Evolutionary conservation across 345 rosid genomes (phyloP).

Genomic region (Turnera subulata): DNA sequence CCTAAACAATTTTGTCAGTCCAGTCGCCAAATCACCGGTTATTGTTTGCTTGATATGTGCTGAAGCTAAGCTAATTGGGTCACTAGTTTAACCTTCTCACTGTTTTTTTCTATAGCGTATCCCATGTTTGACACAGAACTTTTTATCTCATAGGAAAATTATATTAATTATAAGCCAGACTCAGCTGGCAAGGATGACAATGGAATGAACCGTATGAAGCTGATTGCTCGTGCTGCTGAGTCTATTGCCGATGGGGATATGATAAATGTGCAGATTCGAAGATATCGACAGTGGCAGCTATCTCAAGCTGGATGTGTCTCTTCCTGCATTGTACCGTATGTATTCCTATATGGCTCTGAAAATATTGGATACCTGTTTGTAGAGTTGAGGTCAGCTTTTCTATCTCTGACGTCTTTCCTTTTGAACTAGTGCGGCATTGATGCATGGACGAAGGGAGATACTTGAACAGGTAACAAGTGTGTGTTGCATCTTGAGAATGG

Average conservation of each 20-base stretch:
- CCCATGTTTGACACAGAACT: neutral
- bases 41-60: no score
- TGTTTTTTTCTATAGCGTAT: neutral
- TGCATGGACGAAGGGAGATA: constrained; percentile 85
- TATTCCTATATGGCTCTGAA: constrained; percentile 13
- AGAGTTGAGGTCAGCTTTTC: constrained; percentile 2
- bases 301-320: constrained; percentile 71
- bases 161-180: constrained; percentile 81
- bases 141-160: constrained; percentile 70
- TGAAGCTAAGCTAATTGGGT: no score
- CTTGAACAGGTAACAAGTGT: constrained; percentile 64
- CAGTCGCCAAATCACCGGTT: no score
- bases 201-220: constrained; percentile 67
- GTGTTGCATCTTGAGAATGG: neutral
- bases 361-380: constrained; percentile 3
- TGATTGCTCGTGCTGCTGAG: constrained; percentile 87
- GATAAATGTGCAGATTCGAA: constrained; percentile 87
- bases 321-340: constrained; percentile 91
- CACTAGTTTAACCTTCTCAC: no score
- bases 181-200: constrained; percentile 63
- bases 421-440: constrained; percentile 63
- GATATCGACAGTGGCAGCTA: constrained; percentile 95
- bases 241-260: constrained; percentile 91
- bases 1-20: no score
- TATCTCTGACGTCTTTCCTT: constrained; percentile 19